These are phyloP conservation scores for Ophiostoma sp. DNA, from an alignment of 2,329 filamentous ascomycete genomes.

Conservation along the genomic window DNA sequence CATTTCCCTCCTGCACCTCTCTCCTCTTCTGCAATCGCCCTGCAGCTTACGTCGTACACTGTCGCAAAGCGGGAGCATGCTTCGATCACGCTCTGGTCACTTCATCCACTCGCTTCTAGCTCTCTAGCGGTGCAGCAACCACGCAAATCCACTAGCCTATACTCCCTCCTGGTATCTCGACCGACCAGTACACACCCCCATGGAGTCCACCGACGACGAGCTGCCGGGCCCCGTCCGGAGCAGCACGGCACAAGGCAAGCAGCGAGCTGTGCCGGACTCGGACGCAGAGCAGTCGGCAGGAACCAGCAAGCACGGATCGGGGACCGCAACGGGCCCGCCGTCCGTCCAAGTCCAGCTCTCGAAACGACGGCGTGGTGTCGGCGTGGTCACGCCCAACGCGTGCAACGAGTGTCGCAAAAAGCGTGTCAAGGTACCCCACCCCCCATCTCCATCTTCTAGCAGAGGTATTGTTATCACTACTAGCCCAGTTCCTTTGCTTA, in stretches of 20 bases:
- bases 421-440: constrained; percentile 50
- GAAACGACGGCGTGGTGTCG: constrained; percentile 50
- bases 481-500: neutral
- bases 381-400: constrained; percentile 54
- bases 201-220: constrained; percentile 16
- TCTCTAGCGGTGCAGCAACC: neutral
- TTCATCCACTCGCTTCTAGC: too few relatives aligned
- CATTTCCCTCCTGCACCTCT: neutral
- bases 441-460: neutral
- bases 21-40: neutral
- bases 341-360: constrained; percentile 13
- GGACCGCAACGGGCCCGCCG: neutral
- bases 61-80: neutral
- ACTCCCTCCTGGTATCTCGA: neutral
- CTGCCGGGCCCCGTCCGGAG: constrained; percentile 4
- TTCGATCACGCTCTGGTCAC: neutral
- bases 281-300: constrained; percentile 11
- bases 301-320: neutral
- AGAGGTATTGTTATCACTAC: neutral
- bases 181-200: neutral
- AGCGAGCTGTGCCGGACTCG: constrained; percentile 15
- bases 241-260: constrained; percentile 11
- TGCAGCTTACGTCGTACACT: neutral
- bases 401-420: constrained; percentile 59
- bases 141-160: too few relatives aligned